Base-by-base conservation (phyloP, 371 early-diverging fungal genomes). In the Mortierella sp. region DNA sequence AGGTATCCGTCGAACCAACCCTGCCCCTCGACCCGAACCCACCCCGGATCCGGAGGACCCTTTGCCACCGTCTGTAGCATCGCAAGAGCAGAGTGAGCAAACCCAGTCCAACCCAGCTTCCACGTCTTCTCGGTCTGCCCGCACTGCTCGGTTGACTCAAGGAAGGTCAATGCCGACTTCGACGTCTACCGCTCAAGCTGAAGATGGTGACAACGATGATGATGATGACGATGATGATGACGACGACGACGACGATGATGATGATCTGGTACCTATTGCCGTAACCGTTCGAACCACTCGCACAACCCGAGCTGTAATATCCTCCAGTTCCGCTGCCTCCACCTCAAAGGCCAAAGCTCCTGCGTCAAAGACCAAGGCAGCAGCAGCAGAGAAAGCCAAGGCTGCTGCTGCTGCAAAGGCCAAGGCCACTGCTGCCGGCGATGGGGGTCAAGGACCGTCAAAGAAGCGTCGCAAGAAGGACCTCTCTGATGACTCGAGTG, bases 1-100 rank as follows among this genome's bases (percentile, higher is more conserved):
- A 57, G 90, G 90, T 22, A 92, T 92, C 79, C 63, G 79, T 44
- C 85, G 89, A 28, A 83, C 81, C 39, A 84, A 86, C 56, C 66
- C 69, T 34, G 66, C 69, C 21, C 59, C 69, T 54, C 45, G 34
- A 1, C 68, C 67, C 50, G 34, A 63, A 19, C 57, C 82, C 19
- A 28, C 29, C 13, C n/a, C n/a, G n/a, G n/a, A n/a, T 34, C 34
- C 4, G 34, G 34, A 7, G 34, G 29, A 48, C 10, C 48, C 61
- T 29, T 27, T 63, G 8, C 51, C 31, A 21, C 29, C 34, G 3
- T 28, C 40, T 13, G 51, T 43, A n/a, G 56, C 60, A 31, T 16
- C 57, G 25, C 31, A 8, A 10, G 53, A 67, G 12, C 47, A 43
- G 10, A 40, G 41, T 8, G 49, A 56, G 24, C 31, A 46, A 39